A percentile compares a stretch with the other conserved stretches of the same genome.
These are phyloP conservation scores for Hamamelis virginiana DNA, from an alignment of 164 flowering plant species.

Conservation along the genomic window DNA sequence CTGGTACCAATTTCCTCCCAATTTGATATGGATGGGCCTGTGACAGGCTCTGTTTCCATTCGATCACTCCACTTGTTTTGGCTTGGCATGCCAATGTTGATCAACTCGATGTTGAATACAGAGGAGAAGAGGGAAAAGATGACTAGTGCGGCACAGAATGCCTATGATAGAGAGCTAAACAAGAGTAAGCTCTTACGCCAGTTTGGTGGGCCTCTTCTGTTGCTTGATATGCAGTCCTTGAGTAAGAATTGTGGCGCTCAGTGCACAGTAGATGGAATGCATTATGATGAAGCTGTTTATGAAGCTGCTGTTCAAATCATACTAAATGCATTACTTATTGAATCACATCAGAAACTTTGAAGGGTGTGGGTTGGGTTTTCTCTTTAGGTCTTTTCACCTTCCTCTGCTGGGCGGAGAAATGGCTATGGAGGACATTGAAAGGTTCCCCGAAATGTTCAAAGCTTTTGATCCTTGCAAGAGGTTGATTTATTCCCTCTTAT, in stretches of 20 bases:
- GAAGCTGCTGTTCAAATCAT: constrained; percentile 78
- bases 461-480: constrained; percentile 6
- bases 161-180: constrained; percentile 43
- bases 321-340: constrained; percentile 83
- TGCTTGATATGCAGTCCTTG: constrained; percentile 61
- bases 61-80: constrained; percentile 77
- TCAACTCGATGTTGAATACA: constrained; percentile 75
- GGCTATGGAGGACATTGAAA: neutral
- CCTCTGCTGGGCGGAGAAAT: neutral
- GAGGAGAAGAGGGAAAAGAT: constrained; percentile 72
- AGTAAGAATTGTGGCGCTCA: constrained; percentile 66
- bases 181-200: constrained; percentile 62
- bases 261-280: constrained; percentile 96
- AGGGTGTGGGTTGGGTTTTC: neutral
- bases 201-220: constrained; percentile 65
- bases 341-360: constrained; percentile 76
- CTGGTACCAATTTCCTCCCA: constrained; percentile 44
- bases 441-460: neutral
- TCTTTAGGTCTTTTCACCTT: neutral
- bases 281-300: constrained; percentile 72
- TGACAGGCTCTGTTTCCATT: constrained; percentile 41
- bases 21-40: constrained; percentile 33
- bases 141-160: constrained; percentile 40
- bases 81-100: constrained; percentile 83
- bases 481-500: neutral